These are phyloP conservation scores for Erysimum cheiranthoides DNA, from an alignment of 345 rosid species.

Conservation along the genomic window DNA sequence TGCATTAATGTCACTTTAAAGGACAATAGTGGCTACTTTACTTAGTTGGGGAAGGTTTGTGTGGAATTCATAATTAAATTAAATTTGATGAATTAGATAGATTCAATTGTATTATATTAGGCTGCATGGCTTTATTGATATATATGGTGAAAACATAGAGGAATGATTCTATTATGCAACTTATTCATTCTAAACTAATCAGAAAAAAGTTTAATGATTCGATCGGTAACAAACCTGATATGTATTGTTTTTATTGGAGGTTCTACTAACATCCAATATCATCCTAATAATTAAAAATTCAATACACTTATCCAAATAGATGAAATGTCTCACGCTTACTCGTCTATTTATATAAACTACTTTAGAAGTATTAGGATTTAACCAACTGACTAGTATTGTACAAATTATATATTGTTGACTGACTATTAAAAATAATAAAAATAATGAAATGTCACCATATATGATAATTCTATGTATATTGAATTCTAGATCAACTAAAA, in stretches of 20 bases:
- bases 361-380: background rate
- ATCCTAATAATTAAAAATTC: background rate
- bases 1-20: constrained; percentile 37
- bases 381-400: constrained; percentile 13
- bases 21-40: constrained; percentile 46
- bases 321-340: constrained; percentile 15
- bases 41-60: constrained; percentile 45
- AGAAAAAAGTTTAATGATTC: constrained; percentile 23
- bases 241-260: background rate
- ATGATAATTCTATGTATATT: constrained; percentile 8
- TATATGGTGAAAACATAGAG: constrained; percentile 5
- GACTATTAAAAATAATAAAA: background rate
- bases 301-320: constrained; percentile 11
- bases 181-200: constrained; percentile 24
- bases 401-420: constrained; percentile 4
- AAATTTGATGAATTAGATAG: constrained; percentile 6
- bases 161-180: background rate
- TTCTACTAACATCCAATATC: constrained; percentile 16
- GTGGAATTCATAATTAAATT: constrained; percentile 31
- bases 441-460: background rate
- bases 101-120: constrained; percentile 26
- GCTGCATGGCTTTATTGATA: constrained; percentile 5
- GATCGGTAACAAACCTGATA: constrained; percentile 25
- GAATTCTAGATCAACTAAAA: background rate
- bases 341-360: background rate